Evolutionary conservation across 2,329 filamentous ascomycete species (phyloP).

Genomic region (Trichoderma simmonsii): DNA sequence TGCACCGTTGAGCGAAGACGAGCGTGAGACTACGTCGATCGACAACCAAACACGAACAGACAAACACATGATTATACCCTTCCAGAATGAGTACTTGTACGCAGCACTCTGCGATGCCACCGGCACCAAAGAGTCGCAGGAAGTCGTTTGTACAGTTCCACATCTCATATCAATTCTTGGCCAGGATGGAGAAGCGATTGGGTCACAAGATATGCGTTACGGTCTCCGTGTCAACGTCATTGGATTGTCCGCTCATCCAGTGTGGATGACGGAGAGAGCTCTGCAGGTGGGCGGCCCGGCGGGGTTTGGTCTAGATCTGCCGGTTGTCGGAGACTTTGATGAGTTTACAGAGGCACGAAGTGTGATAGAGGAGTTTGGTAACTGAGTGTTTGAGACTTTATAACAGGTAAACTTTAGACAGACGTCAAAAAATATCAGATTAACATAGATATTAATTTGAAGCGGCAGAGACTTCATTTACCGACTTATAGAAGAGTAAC

Average conservation of each 20-base stretch:
- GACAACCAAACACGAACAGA: constrained; percentile 16
- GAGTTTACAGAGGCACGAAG: constrained; percentile 45
- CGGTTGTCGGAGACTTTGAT: constrained; percentile 26
- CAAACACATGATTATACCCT: constrained; percentile 38
- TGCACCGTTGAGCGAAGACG: constrained; percentile 32
- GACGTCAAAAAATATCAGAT: fast-evolving
- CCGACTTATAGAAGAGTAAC: too few relatives aligned
- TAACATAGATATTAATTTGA: too few relatives aligned
- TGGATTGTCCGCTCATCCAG: constrained; percentile 46
- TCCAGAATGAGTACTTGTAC: constrained; percentile 42
- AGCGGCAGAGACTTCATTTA: too few relatives aligned
- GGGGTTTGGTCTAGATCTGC: constrained; percentile 33
- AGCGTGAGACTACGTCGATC: constrained; percentile 26
- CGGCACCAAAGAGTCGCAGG: constrained; percentile 29
- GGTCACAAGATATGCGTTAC: constrained; percentile 49
- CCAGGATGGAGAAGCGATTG: constrained; percentile 47
- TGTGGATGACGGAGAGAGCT: constrained; percentile 44
- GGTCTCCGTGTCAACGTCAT: constrained; percentile 50
- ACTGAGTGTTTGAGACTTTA: too few relatives aligned
- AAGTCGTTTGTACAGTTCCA: constrained; percentile 36
- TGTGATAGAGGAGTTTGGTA: constrained; percentile 38
- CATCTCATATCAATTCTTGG: constrained; percentile 38
- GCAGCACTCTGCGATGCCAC: constrained; percentile 34
- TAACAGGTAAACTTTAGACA: too few relatives aligned
- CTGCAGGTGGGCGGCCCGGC: constrained; percentile 35